phyloP scores from a whole-genome alignment of 2,329 filamentous ascomycete species.

The Chaetomium globosum region DNA sequence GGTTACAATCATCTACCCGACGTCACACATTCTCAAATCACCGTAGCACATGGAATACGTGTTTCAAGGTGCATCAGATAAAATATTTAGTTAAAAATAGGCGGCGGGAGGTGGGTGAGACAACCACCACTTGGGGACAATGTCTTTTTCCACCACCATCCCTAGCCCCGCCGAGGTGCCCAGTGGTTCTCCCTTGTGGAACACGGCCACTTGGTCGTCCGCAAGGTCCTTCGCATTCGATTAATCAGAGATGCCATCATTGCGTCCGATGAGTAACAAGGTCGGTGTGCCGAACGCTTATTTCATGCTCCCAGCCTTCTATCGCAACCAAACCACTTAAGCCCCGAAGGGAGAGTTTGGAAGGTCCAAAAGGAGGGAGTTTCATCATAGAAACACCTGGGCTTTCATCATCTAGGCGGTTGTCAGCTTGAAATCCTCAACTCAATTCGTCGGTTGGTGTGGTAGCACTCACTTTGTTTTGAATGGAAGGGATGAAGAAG shows the following conservation, averaged over 20 bases:
- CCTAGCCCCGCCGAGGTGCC: neutral
- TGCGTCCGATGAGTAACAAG: conserved; percentile 98
- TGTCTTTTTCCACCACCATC: neutral
- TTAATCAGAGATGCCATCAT: conserved; percentile 93
- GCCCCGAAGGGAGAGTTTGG: conserved; percentile 87
- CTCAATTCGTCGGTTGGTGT: conserved; percentile 19
- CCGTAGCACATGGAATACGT: conserved; percentile 2
- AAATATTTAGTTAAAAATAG: neutral
- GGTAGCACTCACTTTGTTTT: conserved; percentile 79
- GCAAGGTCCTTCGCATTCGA: conserved; percentile 40
- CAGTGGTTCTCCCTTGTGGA: neutral
- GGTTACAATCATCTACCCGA: neutral
- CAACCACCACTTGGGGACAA: conserved; percentile 13
- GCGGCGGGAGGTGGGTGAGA: neutral
- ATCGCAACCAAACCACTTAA: conserved; percentile 79
- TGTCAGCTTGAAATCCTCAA: conserved; percentile 13
- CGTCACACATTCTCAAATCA: neutral
- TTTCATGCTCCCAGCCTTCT: conserved; percentile 78
- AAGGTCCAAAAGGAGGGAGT: conserved; percentile 66
- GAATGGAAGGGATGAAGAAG: conserved; percentile 91
- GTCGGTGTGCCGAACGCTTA: conserved; percentile 98
- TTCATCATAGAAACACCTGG: conserved; percentile 89
- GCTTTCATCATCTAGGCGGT: conserved; percentile 94
- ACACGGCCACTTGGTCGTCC: conserved; percentile 25
- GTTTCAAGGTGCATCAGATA: neutral